phyloP scores from a whole-genome alignment of 2,329 filamentous ascomycete genomes.

The Cadophora sp. region DNA sequence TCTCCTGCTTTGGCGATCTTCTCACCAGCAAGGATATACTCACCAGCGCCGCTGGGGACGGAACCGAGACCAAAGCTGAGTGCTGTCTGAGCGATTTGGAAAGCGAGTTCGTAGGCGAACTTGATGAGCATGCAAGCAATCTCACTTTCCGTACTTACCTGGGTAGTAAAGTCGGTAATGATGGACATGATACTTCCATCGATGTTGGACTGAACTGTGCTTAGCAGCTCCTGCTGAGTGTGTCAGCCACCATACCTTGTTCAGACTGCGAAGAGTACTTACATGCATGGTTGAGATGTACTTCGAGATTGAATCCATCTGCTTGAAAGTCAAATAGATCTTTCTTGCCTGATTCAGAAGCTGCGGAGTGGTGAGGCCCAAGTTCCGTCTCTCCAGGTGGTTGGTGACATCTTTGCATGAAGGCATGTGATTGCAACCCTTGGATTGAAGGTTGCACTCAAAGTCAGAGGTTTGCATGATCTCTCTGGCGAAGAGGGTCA shows the following conservation, averaged over 20 bases:
- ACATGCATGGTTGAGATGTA: conserved; percentile 8
- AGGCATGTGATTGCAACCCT: conserved; percentile 8
- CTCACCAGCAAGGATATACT: background rate
- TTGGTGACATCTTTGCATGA: conserved; percentile 14
- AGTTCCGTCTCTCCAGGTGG: conserved; percentile 7
- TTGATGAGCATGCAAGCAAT: conserved; percentile 10
- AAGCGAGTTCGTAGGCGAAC: conserved; percentile 5
- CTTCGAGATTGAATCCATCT: background rate
- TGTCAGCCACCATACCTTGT: no score
- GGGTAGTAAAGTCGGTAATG: conserved; percentile 9
- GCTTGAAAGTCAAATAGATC: conserved; percentile 8
- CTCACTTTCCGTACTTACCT: conserved; percentile 3
- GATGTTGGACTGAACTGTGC: background rate
- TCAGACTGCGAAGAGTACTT: background rate
- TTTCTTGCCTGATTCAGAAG: conserved; percentile 6
- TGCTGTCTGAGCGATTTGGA: background rate
- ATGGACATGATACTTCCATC: conserved; percentile 3
- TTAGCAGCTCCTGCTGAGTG: background rate
- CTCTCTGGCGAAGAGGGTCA: conserved; percentile 7
- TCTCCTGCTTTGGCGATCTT: background rate
- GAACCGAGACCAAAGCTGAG: conserved; percentile 1
- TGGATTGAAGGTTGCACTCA: conserved; percentile 10
- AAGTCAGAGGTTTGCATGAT: conserved; percentile 10
- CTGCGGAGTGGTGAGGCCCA: conserved; percentile 5
- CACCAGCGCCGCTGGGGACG: background rate